Conservation (phyloP, 2,329 filamentous ascomycete species). For the Alternaria triticina region DNA sequence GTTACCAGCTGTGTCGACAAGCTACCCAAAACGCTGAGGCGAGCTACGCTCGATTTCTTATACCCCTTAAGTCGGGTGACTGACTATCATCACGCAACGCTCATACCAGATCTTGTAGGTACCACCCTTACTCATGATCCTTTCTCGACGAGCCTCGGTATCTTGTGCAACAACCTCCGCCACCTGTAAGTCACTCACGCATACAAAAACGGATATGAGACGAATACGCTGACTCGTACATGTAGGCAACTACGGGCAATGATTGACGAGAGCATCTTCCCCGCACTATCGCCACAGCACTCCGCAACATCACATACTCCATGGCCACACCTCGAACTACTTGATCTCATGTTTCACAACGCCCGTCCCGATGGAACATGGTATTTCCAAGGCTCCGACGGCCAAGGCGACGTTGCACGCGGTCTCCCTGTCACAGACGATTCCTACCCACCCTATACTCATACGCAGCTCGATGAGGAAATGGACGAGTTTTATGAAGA, state of each 20-base stretch:
- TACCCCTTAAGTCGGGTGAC: neutral
- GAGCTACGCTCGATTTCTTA: neutral
- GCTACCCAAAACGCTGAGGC: neutral
- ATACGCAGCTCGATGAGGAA: neutral
- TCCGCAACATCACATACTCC: neutral
- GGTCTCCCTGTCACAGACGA: neutral
- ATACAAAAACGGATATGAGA: neutral
- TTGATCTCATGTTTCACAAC: neutral
- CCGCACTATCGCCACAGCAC: neutral
- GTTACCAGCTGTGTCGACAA: neutral
- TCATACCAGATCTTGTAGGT: neutral
- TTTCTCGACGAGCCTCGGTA: neutral
- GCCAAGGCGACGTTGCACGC: neutral
- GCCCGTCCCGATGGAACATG: neutral
- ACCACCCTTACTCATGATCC: neutral
- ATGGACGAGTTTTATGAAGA: neutral
- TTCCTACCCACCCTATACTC: neutral
- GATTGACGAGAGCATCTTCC: slow-evolving; percentile 1
- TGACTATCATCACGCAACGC: neutral
- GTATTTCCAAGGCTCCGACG: neutral
- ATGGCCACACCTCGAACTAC: neutral
- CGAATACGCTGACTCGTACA: neutral
- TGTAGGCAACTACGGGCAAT: neutral
- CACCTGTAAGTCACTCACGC: neutral
- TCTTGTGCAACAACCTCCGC: neutral